Conservation (phyloP, 306 rosid species). For the Castanopsis chinensis region DNA sequence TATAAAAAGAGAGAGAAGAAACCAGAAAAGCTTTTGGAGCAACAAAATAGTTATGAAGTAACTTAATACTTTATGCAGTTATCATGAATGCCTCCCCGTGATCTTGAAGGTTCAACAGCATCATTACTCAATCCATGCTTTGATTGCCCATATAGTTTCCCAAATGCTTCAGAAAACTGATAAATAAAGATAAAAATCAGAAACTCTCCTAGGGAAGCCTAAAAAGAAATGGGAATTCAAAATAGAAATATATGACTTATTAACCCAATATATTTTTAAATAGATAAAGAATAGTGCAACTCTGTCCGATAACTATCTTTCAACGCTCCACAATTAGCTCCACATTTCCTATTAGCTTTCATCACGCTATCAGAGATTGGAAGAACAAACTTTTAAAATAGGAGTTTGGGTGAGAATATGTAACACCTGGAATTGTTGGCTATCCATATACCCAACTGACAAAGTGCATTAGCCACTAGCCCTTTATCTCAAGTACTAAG, state of each 20-base stretch:
- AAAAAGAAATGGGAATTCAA: not conserved
- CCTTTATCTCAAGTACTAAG: not conserved
- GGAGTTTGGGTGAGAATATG: not conserved
- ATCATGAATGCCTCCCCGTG: constrained; percentile 72
- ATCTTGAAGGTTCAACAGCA: constrained; percentile 66
- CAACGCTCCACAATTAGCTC: not conserved
- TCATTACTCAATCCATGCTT: constrained; percentile 60
- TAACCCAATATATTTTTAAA: not conserved
- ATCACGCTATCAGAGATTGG: constrained; percentile 8
- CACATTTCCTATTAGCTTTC: not conserved
- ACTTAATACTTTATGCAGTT: constrained; percentile 76
- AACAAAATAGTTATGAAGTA: constrained; percentile 5
- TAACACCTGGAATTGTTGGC: not conserved
- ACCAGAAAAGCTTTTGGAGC: not conserved
- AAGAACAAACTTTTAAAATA: not conserved
- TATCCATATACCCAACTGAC: not conserved
- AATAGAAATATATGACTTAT: not conserved
- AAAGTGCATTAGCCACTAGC: not conserved
- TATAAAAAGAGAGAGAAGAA: constrained; percentile 5
- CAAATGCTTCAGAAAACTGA: constrained; percentile 92
- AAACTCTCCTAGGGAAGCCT: not conserved
- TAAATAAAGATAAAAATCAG: constrained; percentile 11
- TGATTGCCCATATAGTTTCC: constrained; percentile 79
- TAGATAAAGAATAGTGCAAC: not conserved
- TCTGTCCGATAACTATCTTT: not conserved